phyloP scores from a whole-genome alignment of 1,284 basidiomycete species.

The Ustilago xerochloae region DNA sequence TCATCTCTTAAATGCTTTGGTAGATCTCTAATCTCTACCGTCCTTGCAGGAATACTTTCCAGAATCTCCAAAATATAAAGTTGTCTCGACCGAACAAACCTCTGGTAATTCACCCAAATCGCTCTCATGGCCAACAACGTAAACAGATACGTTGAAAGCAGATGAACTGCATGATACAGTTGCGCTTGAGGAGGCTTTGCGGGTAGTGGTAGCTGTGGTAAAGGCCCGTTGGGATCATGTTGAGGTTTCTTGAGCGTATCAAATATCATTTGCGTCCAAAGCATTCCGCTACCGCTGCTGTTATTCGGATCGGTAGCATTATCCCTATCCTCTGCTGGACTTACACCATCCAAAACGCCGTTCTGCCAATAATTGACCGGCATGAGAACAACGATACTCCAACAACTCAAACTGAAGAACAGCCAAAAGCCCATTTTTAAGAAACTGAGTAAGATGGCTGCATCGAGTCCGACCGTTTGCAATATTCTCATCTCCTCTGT shows the following conservation, averaged over 20 bases:
- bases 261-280: slow-evolving; percentile 36
- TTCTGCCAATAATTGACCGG: slow-evolving; percentile 66
- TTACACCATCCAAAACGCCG: slow-evolving; percentile 66
- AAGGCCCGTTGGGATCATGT: slow-evolving; percentile 31
- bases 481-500: slow-evolving; percentile 93
- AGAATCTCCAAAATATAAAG: slow-evolving; percentile 92
- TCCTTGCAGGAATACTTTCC: slow-evolving; percentile 91
- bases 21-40: slow-evolving; percentile 85
- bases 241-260: slow-evolving; percentile 15
- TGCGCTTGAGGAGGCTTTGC: slow-evolving; percentile 64
- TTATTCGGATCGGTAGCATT: slow-evolving; percentile 25
- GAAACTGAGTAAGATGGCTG: slow-evolving; percentile 92
- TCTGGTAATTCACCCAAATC: slow-evolving; percentile 86
- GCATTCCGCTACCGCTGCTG: slow-evolving; percentile 10
- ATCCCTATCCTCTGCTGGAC: slow-evolving; percentile 55
- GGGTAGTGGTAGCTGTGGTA: slow-evolving; percentile 54
- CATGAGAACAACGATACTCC: slow-evolving; percentile 69
- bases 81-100: slow-evolving; percentile 90
- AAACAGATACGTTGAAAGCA: slow-evolving; percentile 92
- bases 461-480: slow-evolving; percentile 95
- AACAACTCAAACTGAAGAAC: slow-evolving; percentile 80
- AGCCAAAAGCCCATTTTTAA: slow-evolving; percentile 93
- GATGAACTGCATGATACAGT: slow-evolving; percentile 74
- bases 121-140: slow-evolving; percentile 84
- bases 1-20: slow-evolving; percentile 86